Conservation (phyloP, 495 filamentous ascomycete species). For the Acidiella bohemica region DNA sequence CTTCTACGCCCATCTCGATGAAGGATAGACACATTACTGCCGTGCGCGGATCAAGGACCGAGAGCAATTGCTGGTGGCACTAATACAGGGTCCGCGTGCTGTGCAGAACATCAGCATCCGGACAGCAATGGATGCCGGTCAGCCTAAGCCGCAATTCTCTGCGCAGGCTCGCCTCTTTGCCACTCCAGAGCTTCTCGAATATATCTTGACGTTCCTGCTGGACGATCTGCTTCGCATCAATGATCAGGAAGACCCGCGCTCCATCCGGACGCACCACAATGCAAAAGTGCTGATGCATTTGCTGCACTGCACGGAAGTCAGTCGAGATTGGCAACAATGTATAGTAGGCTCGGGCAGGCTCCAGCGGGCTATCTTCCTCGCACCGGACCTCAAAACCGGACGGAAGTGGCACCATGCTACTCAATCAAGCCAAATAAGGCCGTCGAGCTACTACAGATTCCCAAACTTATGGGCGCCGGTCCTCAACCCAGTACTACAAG, state of each 20-base stretch:
- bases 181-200: conserved; percentile 13
- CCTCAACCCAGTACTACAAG: conserved; percentile 16
- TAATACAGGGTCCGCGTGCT: no score
- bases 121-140: no score
- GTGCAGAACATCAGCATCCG: no score
- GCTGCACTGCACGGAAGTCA: conserved; percentile 13
- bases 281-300: conserved; percentile 3
- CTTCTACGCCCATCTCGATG: no score
- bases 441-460: conserved; percentile 1
- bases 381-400: background rate
- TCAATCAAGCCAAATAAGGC: background rate
- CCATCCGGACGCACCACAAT: conserved; percentile 2
- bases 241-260: conserved; percentile 13
- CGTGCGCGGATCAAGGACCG: no score
- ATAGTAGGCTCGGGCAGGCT: conserved; percentile 8
- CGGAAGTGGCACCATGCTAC: conserved; percentile 4
- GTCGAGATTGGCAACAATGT: conserved; percentile 7
- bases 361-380: conserved; percentile 13
- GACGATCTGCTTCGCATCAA: background rate
- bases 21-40: no score
- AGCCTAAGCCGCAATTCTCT: no score
- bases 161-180: no score
- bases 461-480: background rate
- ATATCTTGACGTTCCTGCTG: conserved; percentile 6
- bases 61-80: no score